Conservation (phyloP, 2,329 filamentous ascomycete genomes). For the Apiospora rasikravindrae region DNA sequence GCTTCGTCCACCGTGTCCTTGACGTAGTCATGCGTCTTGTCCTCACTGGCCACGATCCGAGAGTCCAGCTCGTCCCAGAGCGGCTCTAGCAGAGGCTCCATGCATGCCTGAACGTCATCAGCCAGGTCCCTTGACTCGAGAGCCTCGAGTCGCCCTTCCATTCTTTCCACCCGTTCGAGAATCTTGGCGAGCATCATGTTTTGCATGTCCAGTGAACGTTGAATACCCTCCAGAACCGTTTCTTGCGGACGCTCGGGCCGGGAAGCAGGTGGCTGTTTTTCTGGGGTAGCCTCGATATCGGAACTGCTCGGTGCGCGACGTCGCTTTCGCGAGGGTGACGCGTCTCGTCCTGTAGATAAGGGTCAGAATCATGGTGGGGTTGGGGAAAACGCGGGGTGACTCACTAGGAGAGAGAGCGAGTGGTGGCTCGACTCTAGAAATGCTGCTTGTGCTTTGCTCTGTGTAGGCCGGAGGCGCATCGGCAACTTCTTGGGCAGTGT, state of each 20-base stretch:
- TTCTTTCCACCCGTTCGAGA: conserved; percentile 15
- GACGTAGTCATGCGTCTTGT: conserved; percentile 19
- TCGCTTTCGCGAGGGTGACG: conserved; percentile 9
- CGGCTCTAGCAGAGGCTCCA: conserved; percentile 20
- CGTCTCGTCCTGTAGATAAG: neutral
- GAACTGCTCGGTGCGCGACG: conserved; percentile 6
- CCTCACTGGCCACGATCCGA: conserved; percentile 19
- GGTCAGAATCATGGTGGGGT: neutral
- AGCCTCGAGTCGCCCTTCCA: conserved; percentile 10
- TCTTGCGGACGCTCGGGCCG: neutral
- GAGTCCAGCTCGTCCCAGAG: conserved; percentile 21
- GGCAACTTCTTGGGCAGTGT: neutral
- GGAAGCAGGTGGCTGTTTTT: neutral
- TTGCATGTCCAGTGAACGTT: conserved; percentile 11
- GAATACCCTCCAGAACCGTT: neutral
- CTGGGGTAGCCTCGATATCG: neutral
- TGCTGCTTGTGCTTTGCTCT: conserved; percentile 4
- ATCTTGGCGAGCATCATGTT: conserved; percentile 17
- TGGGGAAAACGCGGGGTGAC: neutral
- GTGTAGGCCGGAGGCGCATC: conserved; percentile 21
- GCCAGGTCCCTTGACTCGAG: conserved; percentile 18
- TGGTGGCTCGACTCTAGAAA: conserved; percentile 10
- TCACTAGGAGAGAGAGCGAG: conserved; percentile 18
- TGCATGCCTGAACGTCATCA: neutral
- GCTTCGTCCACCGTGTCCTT: conserved; percentile 19